phyloP scores from a whole-genome alignment of 2,329 filamentous ascomycete species.

The Apiospora kogelbergensis region DNA sequence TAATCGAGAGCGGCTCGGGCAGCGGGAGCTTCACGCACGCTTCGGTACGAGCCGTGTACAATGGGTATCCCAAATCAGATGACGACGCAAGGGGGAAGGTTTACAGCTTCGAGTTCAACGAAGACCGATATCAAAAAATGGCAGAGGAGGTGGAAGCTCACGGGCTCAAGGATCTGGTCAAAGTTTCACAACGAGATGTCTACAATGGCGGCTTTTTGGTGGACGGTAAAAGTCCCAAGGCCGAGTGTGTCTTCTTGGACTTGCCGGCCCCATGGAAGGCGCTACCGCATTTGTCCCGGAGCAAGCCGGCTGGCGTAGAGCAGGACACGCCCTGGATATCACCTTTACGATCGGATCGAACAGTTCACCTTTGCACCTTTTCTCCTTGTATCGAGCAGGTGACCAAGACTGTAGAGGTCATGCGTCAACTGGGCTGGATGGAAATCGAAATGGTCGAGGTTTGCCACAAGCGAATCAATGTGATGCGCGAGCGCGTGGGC shows the following conservation, averaged over 20 bases:
- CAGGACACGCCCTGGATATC: slow-evolving; percentile 48
- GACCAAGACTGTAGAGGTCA: slow-evolving; percentile 75
- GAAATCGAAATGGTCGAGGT: slow-evolving; percentile 95
- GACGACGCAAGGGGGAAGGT: slow-evolving; percentile 62
- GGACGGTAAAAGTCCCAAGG: slow-evolving; percentile 57
- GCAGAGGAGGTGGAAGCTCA: slow-evolving; percentile 69
- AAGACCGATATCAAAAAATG: slow-evolving; percentile 69
- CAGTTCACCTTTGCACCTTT: slow-evolving; percentile 86
- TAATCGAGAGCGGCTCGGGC: slow-evolving; percentile 81
- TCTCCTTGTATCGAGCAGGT: slow-evolving; percentile 97
- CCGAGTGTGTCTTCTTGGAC: slow-evolving; percentile 75
- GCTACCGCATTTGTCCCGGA: slow-evolving; percentile 70
- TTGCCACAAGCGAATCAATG: slow-evolving; percentile 73
- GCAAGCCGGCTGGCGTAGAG: slow-evolving; percentile 30
- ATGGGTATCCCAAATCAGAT: slow-evolving; percentile 57
- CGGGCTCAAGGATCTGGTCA: slow-evolving; percentile 63
- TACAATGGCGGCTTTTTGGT: slow-evolving; percentile 73
- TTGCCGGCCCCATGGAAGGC: slow-evolving; percentile 81
- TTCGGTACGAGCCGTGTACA: slow-evolving; percentile 72
- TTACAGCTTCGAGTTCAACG: slow-evolving; percentile 82
- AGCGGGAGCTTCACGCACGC: slow-evolving; percentile 86
- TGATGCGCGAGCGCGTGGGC: slow-evolving; percentile 78
- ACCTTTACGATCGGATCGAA: slow-evolving; percentile 68
- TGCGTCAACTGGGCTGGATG: slow-evolving; percentile 83
- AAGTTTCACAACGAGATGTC: slow-evolving; percentile 76